phyloP scores from a whole-genome alignment of 1,139 yeast genomes.

The Geotrichum candidum region DNA sequence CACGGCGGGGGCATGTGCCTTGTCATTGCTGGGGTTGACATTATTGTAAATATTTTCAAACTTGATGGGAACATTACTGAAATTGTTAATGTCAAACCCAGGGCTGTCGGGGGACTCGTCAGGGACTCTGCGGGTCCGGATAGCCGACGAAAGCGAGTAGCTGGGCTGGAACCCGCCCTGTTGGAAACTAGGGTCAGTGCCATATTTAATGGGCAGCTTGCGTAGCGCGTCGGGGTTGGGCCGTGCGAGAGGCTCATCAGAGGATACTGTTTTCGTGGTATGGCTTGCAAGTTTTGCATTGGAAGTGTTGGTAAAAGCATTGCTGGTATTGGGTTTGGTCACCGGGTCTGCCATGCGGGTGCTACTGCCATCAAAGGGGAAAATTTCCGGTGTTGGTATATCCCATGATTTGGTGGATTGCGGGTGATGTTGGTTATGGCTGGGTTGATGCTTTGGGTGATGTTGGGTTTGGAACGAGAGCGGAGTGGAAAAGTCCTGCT shows the following conservation, averaged over 20 bases:
- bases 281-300: background rate
- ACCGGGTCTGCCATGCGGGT: background rate
- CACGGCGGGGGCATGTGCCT: background rate
- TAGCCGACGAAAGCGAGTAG: constrained; percentile 8
- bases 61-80: background rate
- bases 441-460: background rate
- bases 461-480: background rate
- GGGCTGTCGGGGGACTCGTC: constrained; percentile 19
- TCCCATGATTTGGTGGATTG: constrained; percentile 2
- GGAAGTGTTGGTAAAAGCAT: background rate
- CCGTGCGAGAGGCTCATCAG: background rate
- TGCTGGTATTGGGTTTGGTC: background rate
- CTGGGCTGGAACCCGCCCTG: constrained; percentile 12
- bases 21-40: background rate
- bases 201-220: constrained; percentile 11
- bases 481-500: constrained; percentile 9
- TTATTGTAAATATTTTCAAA: background rate
- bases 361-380: background rate
- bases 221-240: constrained; percentile 8
- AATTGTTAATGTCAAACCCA: background rate
- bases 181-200: constrained; percentile 16
- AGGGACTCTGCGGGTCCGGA: constrained; percentile 7
- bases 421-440: background rate
- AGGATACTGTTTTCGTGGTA: background rate
- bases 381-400: constrained; percentile 7